Evolutionary conservation across 495 filamentous ascomycete genomes (phyloP).

Genomic region (Penicillium alfredii): DNA sequence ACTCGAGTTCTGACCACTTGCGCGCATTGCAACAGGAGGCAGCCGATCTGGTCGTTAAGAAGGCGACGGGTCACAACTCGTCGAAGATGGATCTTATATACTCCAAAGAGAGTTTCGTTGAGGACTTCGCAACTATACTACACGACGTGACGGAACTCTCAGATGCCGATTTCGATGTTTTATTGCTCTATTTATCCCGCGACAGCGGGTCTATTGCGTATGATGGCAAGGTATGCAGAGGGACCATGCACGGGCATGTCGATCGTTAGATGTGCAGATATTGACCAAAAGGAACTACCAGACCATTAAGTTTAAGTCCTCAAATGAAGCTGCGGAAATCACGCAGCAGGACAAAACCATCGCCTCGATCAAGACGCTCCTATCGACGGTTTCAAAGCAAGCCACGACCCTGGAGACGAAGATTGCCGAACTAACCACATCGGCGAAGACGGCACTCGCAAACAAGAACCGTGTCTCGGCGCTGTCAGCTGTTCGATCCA

Average conservation of each 20-base stretch:
- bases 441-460: slow-evolving; percentile 60
- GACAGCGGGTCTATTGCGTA: slow-evolving; percentile 60
- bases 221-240: slow-evolving; percentile 51
- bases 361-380: slow-evolving; percentile 66
- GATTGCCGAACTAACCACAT: slow-evolving; percentile 41
- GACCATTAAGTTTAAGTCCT: slow-evolving; percentile 68
- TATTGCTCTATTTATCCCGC: slow-evolving; percentile 66
- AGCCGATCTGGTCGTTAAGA: slow-evolving; percentile 38
- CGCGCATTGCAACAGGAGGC: slow-evolving; percentile 30
- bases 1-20: background rate
- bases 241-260: slow-evolving; percentile 18
- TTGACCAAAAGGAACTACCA: slow-evolving; percentile 26
- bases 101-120: slow-evolving; percentile 56
- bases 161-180: slow-evolving; percentile 58
- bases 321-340: slow-evolving; percentile 46
- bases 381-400: slow-evolving; percentile 56
- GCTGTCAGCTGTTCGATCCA: slow-evolving; percentile 69
- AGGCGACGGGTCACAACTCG: slow-evolving; percentile 32
- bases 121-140: slow-evolving; percentile 50
- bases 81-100: slow-evolving; percentile 59
- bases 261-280: too few species aligned
- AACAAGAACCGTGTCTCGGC: slow-evolving; percentile 69
- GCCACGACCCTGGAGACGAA: slow-evolving; percentile 54
- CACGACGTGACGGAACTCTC: slow-evolving; percentile 49
- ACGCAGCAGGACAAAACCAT: slow-evolving; percentile 74